These are phyloP conservation scores for Leishmania mexicana DNA, from an alignment of 208 protist species.

Conservation along the genomic window DNA sequence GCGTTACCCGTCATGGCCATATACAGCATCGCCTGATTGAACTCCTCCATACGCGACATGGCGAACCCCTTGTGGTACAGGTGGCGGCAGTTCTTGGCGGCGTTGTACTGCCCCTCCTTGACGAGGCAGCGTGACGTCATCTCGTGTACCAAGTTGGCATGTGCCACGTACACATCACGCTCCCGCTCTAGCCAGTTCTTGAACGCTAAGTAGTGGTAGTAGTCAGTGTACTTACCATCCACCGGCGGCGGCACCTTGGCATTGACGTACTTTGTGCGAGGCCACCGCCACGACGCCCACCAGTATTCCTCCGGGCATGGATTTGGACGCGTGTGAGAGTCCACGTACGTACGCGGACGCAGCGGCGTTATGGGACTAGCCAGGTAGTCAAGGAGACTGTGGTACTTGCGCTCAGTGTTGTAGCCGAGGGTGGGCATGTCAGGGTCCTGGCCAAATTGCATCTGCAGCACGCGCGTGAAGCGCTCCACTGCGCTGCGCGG, in stretches of 20 bases:
- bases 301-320: conserved; percentile 87
- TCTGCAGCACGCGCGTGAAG: conserved; percentile 58
- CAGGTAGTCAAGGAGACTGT: conserved; percentile 63
- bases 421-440: conserved; percentile 64
- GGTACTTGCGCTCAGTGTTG: conserved; percentile 55
- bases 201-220: conserved; percentile 87
- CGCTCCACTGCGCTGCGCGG: conserved; percentile 51
- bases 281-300: conserved; percentile 83
- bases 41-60: conserved; percentile 84
- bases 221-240: conserved; percentile 81
- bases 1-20: conserved; percentile 88
- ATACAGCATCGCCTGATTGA: conserved; percentile 84
- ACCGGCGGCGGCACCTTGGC: conserved; percentile 81
- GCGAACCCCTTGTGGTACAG: conserved; percentile 81
- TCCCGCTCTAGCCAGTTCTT: conserved; percentile 84
- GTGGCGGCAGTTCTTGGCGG: conserved; percentile 87
- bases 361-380: conserved; percentile 55
- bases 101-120: conserved; percentile 89
- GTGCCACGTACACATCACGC: conserved; percentile 81
- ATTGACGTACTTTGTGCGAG: conserved; percentile 81
- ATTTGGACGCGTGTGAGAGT: conserved; percentile 76
- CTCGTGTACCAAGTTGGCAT: conserved; percentile 78
- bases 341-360: conserved; percentile 69
- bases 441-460: conserved; percentile 68
- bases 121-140: conserved; percentile 74